These are phyloP conservation scores for Porodaedalea pini DNA, from an alignment of 1,284 basidiomycete species.

Conservation along the genomic window DNA sequence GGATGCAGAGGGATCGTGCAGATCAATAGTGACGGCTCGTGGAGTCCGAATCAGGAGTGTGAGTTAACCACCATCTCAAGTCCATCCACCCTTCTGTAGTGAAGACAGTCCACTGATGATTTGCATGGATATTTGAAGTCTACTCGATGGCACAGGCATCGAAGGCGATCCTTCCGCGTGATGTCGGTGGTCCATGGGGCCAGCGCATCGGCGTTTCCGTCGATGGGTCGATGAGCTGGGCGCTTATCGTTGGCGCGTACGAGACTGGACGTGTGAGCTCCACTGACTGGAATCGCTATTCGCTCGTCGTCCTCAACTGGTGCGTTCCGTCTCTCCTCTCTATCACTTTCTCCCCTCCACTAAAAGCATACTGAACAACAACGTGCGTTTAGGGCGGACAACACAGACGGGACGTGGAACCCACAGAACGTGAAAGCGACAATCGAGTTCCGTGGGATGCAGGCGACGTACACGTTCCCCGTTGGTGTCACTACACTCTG, in stretches of 20 bases:
- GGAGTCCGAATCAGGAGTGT: constrained; percentile 71
- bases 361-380: background rate
- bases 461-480: constrained; percentile 65
- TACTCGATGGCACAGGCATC: constrained; percentile 73
- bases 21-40: constrained; percentile 59
- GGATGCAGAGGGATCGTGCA: constrained; percentile 65
- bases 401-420: constrained; percentile 49
- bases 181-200: constrained; percentile 62
- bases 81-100: background rate
- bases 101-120: background rate
- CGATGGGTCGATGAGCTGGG: constrained; percentile 54
- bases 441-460: constrained; percentile 66
- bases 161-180: constrained; percentile 67
- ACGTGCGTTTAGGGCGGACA: constrained; percentile 44
- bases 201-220: constrained; percentile 63
- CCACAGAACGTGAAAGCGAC: constrained; percentile 59
- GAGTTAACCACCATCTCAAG: constrained; percentile 25
- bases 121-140: constrained; percentile 36
- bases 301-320: constrained; percentile 65
- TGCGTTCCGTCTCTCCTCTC: constrained; percentile 20
- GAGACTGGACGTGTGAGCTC: constrained; percentile 54
- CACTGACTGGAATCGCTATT: constrained; percentile 60
- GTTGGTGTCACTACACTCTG: constrained; percentile 53
- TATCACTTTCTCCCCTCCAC: constrained; percentile 1
- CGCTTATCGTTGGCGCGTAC: constrained; percentile 59